Percentiles rank a stretch among this genome's conserved stretches.
These are phyloP conservation scores for Asclepias syriaca DNA, from an alignment of 257 asterid genomes.

Conservation along the genomic window DNA sequence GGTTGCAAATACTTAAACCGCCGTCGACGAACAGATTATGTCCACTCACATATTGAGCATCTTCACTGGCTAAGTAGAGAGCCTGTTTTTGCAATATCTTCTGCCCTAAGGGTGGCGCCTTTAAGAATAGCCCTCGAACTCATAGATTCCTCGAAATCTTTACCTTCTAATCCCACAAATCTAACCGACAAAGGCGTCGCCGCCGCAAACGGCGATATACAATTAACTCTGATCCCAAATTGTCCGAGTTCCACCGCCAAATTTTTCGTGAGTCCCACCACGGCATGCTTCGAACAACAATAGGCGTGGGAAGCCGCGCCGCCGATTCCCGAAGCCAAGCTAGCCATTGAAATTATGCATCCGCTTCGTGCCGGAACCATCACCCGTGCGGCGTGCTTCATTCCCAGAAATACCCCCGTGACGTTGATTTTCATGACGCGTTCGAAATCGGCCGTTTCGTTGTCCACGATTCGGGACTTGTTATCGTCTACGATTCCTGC, in stretches of 20 bases:
- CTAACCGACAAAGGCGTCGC: conserved; percentile 35
- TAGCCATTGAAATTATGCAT: conserved; percentile 40
- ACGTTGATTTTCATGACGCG: conserved; percentile 36
- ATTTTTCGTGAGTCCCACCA: conserved; percentile 44
- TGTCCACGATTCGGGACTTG: conserved; percentile 28
- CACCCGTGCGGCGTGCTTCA: conserved; percentile 53
- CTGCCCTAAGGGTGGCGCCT: conserved; percentile 29
- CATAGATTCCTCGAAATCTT: conserved; percentile 22
- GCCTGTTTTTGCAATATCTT: conserved; percentile 52
- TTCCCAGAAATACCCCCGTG: conserved; percentile 46
- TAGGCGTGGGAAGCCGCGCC: conserved; percentile 44
- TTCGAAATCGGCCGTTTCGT: conserved; percentile 29
- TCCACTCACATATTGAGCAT: conserved; percentile 50
- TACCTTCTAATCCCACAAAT: conserved; percentile 26
- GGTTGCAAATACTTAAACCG: conserved; percentile 33
- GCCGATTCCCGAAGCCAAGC: conserved; percentile 32
- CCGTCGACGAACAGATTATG: conserved; percentile 56
- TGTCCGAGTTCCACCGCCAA: conserved; percentile 48
- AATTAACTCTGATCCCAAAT: conserved; percentile 48
- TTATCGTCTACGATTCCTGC: conserved; percentile 37
- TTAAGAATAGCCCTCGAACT: conserved; percentile 26
- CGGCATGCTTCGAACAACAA: conserved; percentile 49
- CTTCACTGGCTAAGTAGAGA: conserved; percentile 49
- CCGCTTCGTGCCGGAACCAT: conserved; percentile 47
- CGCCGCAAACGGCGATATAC: conserved; percentile 39